Evolutionary conservation across 495 filamentous ascomycete genomes (phyloP), one percentile per base, ranked within the genome.

Genomic region (Penicillium canariense): DNA sequence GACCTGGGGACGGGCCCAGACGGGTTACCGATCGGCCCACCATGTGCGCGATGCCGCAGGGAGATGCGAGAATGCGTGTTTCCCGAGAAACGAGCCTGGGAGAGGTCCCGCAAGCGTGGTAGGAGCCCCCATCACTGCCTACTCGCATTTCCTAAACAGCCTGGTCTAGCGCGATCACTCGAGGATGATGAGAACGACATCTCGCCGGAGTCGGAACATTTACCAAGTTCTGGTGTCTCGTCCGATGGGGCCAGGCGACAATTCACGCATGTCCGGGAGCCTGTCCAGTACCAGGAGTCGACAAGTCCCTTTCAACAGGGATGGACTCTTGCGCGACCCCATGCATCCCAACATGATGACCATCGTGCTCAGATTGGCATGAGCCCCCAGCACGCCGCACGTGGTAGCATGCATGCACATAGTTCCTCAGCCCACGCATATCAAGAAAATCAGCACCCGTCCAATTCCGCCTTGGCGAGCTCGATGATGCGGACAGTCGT

Each of bases 31-130:
- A 83, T 90, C 68, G 89, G 92, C 50, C 94, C 94, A 48, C 94
- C 94, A 2, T 98, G 94, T 67, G 88, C 90, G 45, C 83, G 94
- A 62, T 98, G 94, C 72, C 84, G 90, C 18, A 83, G 94, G 48
- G 94, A 98, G 68, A 77, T 86, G 73, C 91, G 92, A 68, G 85
- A 93, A 56, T 98, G 94, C 76, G 90, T 85, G 65, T 97, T 98
- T 71, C 96, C 86, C 72, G 90, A 70, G 89, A 95, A 81, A 75
- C 77, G 71, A 35, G 73, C 75, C 1, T 78, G 75, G 75, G 73
- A 74, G 39, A 73, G 75, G 44, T 68, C 59, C 43, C 61, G 60
- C 48, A 74, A 69, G 54, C 62, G 67, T 59, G 67, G 73, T 76
- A 59, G 14, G 62, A n/a, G n/a, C n/a, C n/a, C 59, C 27, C 22